Evolutionary conservation across 306 rosid genomes (phyloP).

Genomic region (Acacia melanoxylon): DNA sequence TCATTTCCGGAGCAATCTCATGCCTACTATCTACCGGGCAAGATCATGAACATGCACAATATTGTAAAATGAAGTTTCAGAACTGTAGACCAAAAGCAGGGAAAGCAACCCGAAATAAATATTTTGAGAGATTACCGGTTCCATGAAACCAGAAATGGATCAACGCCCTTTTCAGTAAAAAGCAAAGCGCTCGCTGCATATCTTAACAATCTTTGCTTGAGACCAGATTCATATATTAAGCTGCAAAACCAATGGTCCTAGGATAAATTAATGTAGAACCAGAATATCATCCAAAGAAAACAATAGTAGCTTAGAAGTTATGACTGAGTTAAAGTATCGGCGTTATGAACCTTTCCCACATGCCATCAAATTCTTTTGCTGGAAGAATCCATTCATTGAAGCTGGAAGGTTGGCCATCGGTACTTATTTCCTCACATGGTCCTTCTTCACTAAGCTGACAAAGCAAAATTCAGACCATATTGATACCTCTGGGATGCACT

Average conservation of each 20-base stretch:
- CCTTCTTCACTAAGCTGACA: slow-evolving; percentile 94
- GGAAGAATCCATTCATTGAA: slow-evolving; percentile 97
- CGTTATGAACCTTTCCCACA: slow-evolving; percentile 91
- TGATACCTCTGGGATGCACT: slow-evolving; percentile 2
- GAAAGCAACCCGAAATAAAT: not conserved
- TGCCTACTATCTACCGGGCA: not conserved
- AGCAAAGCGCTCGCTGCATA: slow-evolving; percentile 24
- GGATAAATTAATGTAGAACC: slow-evolving; percentile 22
- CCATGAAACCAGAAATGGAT: slow-evolving; percentile 95
- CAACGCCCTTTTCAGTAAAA: slow-evolving; percentile 73
- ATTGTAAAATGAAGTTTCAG: not conserved
- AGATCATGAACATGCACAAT: not conserved
- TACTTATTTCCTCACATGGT: slow-evolving; percentile 83
- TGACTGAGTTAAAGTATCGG: slow-evolving; percentile 21
- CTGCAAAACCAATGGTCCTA: slow-evolving; percentile 50
- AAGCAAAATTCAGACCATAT: slow-evolving; percentile 36
- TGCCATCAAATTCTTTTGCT: slow-evolving; percentile 94
- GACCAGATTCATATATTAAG: slow-evolving; percentile 88
- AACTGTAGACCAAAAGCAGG: not conserved
- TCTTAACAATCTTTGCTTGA: slow-evolving; percentile 62
- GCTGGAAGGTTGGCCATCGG: slow-evolving; percentile 84
- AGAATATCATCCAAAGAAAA: slow-evolving; percentile 13
- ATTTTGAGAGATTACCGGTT: slow-evolving; percentile 65
- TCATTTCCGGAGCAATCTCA: slow-evolving; percentile 13
- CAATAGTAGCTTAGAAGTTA: not conserved